Evolutionary conservation across 2,329 filamentous ascomycete species (phyloP).

Genomic region (Gnomoniopsis smithogilvyi): DNA sequence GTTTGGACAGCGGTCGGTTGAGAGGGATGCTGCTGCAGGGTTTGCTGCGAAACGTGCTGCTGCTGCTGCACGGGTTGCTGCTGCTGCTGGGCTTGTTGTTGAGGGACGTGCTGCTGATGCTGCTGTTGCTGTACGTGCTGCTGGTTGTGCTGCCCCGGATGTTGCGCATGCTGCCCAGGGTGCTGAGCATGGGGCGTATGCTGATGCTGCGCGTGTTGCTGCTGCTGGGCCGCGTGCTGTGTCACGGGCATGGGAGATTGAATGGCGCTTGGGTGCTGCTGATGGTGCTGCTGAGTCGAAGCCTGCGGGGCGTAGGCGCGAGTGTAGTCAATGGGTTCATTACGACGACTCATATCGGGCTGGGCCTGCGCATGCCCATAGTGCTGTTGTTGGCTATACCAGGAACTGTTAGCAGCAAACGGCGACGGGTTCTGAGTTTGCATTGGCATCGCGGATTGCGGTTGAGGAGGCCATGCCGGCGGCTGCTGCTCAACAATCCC

Average conservation of each 20-base stretch:
- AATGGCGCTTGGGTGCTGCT: slow-evolving; percentile 17
- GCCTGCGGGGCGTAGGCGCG: slow-evolving; percentile 8
- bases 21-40: slow-evolving; percentile 20
- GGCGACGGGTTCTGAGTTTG: slow-evolving; percentile 24
- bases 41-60: slow-evolving; percentile 20
- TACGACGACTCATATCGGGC: slow-evolving; percentile 20
- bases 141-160: slow-evolving; percentile 24
- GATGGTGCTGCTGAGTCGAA: slow-evolving; percentile 24
- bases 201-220: slow-evolving; percentile 17
- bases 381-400: slow-evolving; percentile 41
- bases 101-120: slow-evolving; percentile 31
- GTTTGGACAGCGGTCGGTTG: slow-evolving; percentile 19
- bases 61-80: slow-evolving; percentile 32
- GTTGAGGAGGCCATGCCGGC: slow-evolving; percentile 27
- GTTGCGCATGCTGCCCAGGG: slow-evolving; percentile 23
- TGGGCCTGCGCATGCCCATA: slow-evolving; percentile 36
- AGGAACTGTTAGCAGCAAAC: slow-evolving; percentile 33
- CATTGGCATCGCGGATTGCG: slow-evolving; percentile 26
- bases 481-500: slow-evolving; percentile 22
- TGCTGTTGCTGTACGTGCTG: slow-evolving; percentile 29
- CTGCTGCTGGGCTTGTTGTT: slow-evolving; percentile 31
- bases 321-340: slow-evolving; percentile 24
- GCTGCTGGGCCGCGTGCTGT: slow-evolving; percentile 16
- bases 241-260: slow-evolving; percentile 19
- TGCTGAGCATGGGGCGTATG: slow-evolving; percentile 14